A percentile compares a stretch with the other conserved stretches of the same genome.
phyloP scores from a whole-genome alignment of 345 rosid species.

The Camelina neglecta region DNA sequence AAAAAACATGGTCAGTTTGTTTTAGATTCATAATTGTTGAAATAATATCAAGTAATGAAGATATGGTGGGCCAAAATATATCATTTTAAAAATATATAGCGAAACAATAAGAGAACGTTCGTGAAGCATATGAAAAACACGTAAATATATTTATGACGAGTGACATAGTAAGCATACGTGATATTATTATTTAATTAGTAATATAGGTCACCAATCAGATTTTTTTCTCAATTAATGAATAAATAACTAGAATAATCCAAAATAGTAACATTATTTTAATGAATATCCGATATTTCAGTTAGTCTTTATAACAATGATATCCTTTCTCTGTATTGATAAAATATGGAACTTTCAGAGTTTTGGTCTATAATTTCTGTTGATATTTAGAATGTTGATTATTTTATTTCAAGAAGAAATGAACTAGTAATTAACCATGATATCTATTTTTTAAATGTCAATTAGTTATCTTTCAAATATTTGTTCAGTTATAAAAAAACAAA shows the following conservation, averaged over 20 bases:
- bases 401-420: background rate
- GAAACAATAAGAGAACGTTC: conserved; percentile 44
- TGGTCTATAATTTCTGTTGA: no score
- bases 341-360: no score
- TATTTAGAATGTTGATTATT: background rate
- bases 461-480: background rate
- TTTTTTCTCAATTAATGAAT: conserved; percentile 7
- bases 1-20: conserved; percentile 24
- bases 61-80: conserved; percentile 44
- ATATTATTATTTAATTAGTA: conserved; percentile 16
- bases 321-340: background rate
- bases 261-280: conserved; percentile 17
- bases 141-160: conserved; percentile 43
- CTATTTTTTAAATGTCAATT: background rate
- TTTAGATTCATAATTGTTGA: conserved; percentile 35
- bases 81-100: conserved; percentile 25
- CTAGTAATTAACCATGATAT: background rate
- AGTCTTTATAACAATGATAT: conserved; percentile 1
- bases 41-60: conserved; percentile 25
- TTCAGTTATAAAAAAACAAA: background rate
- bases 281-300: background rate
- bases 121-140: conserved; percentile 41
- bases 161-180: conserved; percentile 33
- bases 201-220: conserved; percentile 42
- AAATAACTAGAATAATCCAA: conserved; percentile 18